A percentile compares a stretch with the other conserved stretches of the same genome.
phyloP scores from a whole-genome alignment of 148 eudicot genomes.

The Bassia scoparia region DNA sequence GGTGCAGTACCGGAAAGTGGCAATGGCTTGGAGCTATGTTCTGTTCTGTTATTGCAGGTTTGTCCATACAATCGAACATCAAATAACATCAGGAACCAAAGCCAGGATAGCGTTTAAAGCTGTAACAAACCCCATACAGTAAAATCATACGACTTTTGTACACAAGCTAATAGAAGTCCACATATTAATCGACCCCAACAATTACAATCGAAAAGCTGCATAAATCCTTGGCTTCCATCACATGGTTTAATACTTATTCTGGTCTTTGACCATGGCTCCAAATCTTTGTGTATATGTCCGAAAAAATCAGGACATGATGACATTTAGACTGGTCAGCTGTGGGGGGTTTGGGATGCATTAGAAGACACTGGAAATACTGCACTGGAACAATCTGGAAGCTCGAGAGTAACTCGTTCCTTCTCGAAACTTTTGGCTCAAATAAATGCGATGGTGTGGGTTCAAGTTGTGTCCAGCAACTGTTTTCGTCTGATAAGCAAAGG shows the following conservation, averaged over 20 bases:
- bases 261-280: constrained; percentile 64
- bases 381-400: constrained; percentile 71
- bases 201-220: constrained; percentile 69
- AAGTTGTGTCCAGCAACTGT: constrained; percentile 85
- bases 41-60: constrained; percentile 54
- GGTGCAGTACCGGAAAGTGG: constrained; percentile 87
- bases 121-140: constrained; percentile 85
- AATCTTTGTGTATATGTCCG: constrained; percentile 59
- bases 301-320: constrained; percentile 64
- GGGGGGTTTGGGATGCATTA: constrained; percentile 20
- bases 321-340: constrained; percentile 29
- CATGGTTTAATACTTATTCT: constrained; percentile 42
- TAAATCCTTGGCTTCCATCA: constrained; percentile 62
- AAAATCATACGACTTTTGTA: constrained; percentile 71
- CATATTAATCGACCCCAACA: constrained; percentile 62
- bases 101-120: constrained; percentile 82
- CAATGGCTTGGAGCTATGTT: constrained; percentile 61
- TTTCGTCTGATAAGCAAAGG: constrained; percentile 61
- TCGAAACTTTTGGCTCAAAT: constrained; percentile 47
- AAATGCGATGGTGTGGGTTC: constrained; percentile 92
- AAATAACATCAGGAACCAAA: constrained; percentile 78
- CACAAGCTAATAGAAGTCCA: constrained; percentile 77
- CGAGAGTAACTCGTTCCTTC: constrained; percentile 48
- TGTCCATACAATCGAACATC: constrained; percentile 97
- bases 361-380: constrained; percentile 57